Evolutionary conservation across 192 early-diverging fungal genomes (phyloP).

Genomic region (Kappamyces sp.): DNA sequence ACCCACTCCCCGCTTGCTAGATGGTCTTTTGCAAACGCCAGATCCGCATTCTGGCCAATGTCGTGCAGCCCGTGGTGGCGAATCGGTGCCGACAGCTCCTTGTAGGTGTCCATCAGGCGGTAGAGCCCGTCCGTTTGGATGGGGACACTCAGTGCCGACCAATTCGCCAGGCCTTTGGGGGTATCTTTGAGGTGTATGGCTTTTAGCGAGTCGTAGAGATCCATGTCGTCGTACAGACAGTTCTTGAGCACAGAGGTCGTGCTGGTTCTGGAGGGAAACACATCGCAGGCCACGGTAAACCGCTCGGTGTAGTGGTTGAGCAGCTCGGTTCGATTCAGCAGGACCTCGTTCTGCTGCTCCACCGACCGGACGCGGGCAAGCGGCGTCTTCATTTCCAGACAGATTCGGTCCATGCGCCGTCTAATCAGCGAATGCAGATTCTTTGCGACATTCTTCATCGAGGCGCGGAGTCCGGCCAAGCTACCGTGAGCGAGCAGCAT

Average conservation of each 20-base stretch:
- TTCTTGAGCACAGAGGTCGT: slow-evolving; percentile 1
- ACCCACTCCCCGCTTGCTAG: slow-evolving; percentile 21
- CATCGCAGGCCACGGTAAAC: background rate
- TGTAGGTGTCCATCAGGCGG: background rate
- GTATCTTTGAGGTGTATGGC: background rate
- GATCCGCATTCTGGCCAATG: slow-evolving; percentile 8
- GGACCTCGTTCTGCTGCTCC: too few relatives aligned
- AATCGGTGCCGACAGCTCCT: background rate
- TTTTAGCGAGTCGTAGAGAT: slow-evolving; percentile 29
- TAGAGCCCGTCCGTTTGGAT: slow-evolving; percentile 2
- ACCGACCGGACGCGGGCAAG: too few relatives aligned
- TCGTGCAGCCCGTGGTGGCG: slow-evolving; percentile 3
- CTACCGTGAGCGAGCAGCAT: too few relatives aligned
- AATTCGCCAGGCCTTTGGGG: background rate
- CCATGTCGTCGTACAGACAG: slow-evolving; percentile 33
- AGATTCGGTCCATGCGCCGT: too few relatives aligned
- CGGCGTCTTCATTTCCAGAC: too few relatives aligned
- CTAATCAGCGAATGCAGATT: too few relatives aligned
- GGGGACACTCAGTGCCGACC: background rate
- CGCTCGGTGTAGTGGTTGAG: too few relatives aligned
- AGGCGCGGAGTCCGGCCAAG: too few relatives aligned
- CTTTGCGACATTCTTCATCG: too few relatives aligned
- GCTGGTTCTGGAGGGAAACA: slow-evolving; percentile 13
- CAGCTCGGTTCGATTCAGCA: too few relatives aligned
- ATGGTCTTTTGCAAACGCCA: slow-evolving; percentile 17